Conservation (phyloP, 2,329 filamentous ascomycete genomes). For the Graphilbum fragrans region DNA sequence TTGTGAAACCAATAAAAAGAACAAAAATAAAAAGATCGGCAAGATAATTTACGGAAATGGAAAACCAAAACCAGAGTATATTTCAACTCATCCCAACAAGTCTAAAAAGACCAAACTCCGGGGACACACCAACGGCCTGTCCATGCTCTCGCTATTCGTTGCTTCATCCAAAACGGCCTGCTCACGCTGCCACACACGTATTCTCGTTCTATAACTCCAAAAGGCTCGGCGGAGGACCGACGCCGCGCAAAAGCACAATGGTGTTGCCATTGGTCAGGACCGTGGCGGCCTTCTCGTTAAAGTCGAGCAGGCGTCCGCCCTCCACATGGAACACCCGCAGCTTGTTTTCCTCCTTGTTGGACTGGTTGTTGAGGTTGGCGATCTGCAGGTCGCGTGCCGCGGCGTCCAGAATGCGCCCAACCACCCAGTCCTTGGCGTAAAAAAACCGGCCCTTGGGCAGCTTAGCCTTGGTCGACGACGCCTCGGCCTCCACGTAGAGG, state of each 20-base stretch:
- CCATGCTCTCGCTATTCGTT: neutral
- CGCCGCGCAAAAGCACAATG: slow-evolving; percentile 74
- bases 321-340: slow-evolving; percentile 89
- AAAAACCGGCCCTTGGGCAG: slow-evolving; percentile 72
- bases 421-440: slow-evolving; percentile 76
- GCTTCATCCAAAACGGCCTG: neutral
- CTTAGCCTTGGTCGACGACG: slow-evolving; percentile 72
- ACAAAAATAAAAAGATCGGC: too few species aligned
- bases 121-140: neutral
- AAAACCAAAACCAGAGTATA: too few species aligned
- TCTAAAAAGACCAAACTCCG: too few species aligned
- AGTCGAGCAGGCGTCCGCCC: slow-evolving; percentile 74
- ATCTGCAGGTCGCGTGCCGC: slow-evolving; percentile 69
- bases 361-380: slow-evolving; percentile 73
- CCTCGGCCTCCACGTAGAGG: slow-evolving; percentile 79
- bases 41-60: too few species aligned
- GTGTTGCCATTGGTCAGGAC: slow-evolving; percentile 73
- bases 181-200: neutral
- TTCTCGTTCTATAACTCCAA: slow-evolving; percentile 39
- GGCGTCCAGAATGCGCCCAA: slow-evolving; percentile 69
- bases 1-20: too few species aligned
- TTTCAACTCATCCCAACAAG: too few species aligned
- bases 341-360: slow-evolving; percentile 62
- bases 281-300: slow-evolving; percentile 70
- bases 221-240: slow-evolving; percentile 66